Evolutionary conservation across 768 basidiomycete genomes (phyloP).

Genomic region (Baorangia bicolor): DNA sequence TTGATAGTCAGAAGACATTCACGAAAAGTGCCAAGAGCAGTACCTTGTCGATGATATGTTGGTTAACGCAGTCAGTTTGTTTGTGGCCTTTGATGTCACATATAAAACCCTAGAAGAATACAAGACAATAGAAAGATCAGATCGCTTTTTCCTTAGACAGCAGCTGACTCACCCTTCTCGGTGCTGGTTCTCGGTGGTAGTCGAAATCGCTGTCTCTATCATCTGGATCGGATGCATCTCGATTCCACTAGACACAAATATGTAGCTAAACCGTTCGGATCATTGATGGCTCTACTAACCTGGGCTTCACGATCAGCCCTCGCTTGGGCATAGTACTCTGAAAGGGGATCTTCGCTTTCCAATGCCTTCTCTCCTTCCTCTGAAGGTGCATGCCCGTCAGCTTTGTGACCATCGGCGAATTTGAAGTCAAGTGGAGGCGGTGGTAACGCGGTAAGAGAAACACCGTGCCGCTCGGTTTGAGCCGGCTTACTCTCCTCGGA

Average conservation of each 20-base stretch:
- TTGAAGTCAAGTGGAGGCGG: constrained; percentile 24
- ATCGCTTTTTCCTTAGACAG: not conserved
- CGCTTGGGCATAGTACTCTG: constrained; percentile 62
- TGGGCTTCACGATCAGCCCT: constrained; percentile 45
- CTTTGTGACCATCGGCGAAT: not conserved
- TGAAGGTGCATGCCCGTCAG: not conserved
- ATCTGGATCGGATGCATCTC: constrained; percentile 37
- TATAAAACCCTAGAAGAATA: constrained; percentile 52
- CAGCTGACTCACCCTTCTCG: constrained; percentile 31
- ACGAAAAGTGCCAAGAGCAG: not conserved
- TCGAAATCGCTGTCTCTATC: constrained; percentile 29
- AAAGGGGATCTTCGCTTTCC: constrained; percentile 51
- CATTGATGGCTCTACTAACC: constrained; percentile 29
- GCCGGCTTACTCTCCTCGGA: constrained; percentile 31
- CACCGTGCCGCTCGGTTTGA: not conserved
- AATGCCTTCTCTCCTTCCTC: not conserved
- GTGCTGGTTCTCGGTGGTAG: constrained; percentile 15
- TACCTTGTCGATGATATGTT: constrained; percentile 75
- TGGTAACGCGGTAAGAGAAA: constrained; percentile 21
- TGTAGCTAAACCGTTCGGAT: not conserved
- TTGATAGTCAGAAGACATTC: not conserved
- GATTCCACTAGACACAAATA: constrained; percentile 28
- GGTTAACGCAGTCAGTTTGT: constrained; percentile 50
- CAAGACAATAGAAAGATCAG: not conserved
- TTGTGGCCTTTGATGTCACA: constrained; percentile 53